Conservation (phyloP, 768 basidiomycete genomes). For the Lentinula guzmanii region DNA sequence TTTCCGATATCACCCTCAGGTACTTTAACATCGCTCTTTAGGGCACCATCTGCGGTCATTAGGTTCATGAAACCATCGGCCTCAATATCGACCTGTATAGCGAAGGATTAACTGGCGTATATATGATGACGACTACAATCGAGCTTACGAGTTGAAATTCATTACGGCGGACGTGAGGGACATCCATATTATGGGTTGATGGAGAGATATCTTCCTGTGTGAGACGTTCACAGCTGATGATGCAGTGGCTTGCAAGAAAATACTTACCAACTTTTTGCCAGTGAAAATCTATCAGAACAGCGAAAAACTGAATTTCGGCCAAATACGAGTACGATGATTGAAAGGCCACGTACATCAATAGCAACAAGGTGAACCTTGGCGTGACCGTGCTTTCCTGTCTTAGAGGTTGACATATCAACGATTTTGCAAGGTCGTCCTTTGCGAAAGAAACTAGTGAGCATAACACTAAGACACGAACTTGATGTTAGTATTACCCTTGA, state of each 20-base stretch:
- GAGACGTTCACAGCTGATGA: constrained; percentile 7
- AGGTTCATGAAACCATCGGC: constrained; percentile 89
- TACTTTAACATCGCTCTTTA: constrained; percentile 93
- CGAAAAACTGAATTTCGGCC: constrained; percentile 10
- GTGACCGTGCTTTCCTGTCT: constrained; percentile 99
- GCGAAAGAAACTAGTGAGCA: neutral
- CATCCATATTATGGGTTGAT: constrained; percentile 99
- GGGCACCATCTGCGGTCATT: constrained; percentile 69
- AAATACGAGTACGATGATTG: neutral
- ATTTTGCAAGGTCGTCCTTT: constrained; percentile 94
- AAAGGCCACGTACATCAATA: constrained; percentile 71
- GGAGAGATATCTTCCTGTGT: constrained; percentile 85
- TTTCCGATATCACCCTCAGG: constrained; percentile 82
- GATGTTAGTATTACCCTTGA: constrained; percentile 57
- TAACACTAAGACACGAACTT: neutral
- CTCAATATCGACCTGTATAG: constrained; percentile 72
- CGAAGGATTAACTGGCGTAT: constrained; percentile 7
- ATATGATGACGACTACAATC: neutral
- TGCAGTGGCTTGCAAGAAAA: neutral
- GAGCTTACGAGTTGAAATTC: constrained; percentile 84
- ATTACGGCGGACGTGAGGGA: constrained; percentile 84
- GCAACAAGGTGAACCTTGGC: constrained; percentile 98
- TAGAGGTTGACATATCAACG: constrained; percentile 99
- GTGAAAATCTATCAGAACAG: constrained; percentile 84
- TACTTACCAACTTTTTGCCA: constrained; percentile 86